These are phyloP conservation scores for Aspergillus clavatus DNA, from an alignment of 2,329 filamentous ascomycete genomes.

Conservation along the genomic window DNA sequence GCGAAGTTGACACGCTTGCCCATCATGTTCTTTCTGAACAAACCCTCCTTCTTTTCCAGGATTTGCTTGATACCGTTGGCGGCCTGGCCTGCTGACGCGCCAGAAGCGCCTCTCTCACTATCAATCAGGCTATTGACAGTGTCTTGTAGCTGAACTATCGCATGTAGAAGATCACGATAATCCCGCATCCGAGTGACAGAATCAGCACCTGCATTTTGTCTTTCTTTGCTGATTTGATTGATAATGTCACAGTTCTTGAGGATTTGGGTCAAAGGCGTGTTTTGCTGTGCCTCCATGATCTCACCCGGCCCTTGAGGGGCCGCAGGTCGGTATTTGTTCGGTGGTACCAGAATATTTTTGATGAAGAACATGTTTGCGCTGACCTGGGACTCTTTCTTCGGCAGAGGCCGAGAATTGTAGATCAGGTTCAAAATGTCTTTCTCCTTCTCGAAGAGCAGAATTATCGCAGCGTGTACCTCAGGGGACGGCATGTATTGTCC, in stretches of 20 bases:
- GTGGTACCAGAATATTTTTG: constrained; percentile 77
- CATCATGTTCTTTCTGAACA: constrained; percentile 99
- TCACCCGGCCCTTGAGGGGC: constrained; percentile 74
- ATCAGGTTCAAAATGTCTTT: constrained; percentile 77
- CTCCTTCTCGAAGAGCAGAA: constrained; percentile 79
- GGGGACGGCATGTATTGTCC: constrained; percentile 77
- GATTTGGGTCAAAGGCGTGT: constrained; percentile 80
- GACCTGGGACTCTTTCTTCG: constrained; percentile 55
- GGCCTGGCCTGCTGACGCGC: constrained; percentile 68
- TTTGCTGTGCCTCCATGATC: constrained; percentile 83
- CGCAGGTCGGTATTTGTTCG: constrained; percentile 86
- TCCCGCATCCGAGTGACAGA: constrained; percentile 51
- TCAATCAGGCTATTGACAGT: constrained; percentile 90
- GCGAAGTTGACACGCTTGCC: constrained; percentile 99
- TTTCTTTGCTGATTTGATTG: constrained; percentile 67
- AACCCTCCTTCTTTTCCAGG: constrained; percentile 95
- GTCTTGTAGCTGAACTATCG: constrained; percentile 81
- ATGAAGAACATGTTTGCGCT: constrained; percentile 92
- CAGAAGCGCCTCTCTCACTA: constrained; percentile 77
- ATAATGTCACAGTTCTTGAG: constrained; percentile 70
- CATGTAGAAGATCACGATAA: constrained; percentile 72
- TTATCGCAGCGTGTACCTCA: constrained; percentile 75
- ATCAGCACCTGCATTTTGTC: constrained; percentile 49
- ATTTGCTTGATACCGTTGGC: constrained; percentile 97
- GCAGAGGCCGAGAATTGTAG: constrained; percentile 69